These are phyloP conservation scores for Cyclotella atomus DNA, from an alignment of 108 stramenopile species.

Conservation along the genomic window DNA sequence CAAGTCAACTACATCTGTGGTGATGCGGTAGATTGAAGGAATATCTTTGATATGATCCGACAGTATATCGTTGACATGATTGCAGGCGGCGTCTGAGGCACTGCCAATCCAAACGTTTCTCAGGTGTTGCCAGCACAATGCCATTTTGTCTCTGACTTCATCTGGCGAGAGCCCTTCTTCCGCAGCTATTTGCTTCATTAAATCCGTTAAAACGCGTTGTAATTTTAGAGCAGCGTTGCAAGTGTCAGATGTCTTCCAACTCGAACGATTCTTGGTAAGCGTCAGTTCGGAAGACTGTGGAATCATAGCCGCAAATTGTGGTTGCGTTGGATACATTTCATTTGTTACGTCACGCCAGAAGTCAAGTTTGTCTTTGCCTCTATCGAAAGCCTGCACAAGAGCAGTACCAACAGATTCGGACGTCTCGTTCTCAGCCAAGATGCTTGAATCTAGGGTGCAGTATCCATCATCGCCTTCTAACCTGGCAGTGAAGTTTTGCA, in stretches of 20 bases:
- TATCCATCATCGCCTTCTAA: neutral
- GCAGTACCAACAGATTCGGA: neutral
- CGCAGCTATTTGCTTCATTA: neutral
- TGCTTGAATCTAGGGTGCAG: neutral
- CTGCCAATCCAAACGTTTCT: neutral
- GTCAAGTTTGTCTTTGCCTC: neutral
- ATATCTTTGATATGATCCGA: neutral
- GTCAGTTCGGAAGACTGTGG: neutral
- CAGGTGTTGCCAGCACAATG: neutral
- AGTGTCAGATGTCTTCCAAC: neutral
- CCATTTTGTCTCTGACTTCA: neutral
- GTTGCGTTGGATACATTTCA: neutral
- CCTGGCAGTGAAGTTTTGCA: neutral
- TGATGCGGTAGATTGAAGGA: neutral
- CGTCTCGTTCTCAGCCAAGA: neutral
- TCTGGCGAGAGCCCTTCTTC: slow-evolving; percentile 1
- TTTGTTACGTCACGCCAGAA: neutral
- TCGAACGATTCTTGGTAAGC: neutral
- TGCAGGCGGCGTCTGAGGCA: neutral
- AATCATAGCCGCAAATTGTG: neutral
- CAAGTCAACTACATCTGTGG: neutral
- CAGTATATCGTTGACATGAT: neutral
- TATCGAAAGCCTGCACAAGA: neutral
- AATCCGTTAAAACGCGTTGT: neutral
- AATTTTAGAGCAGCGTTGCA: neutral